Base-by-base conservation (phyloP, 2,329 filamentous ascomycete species). In the Colletotrichum tabaci region DNA sequence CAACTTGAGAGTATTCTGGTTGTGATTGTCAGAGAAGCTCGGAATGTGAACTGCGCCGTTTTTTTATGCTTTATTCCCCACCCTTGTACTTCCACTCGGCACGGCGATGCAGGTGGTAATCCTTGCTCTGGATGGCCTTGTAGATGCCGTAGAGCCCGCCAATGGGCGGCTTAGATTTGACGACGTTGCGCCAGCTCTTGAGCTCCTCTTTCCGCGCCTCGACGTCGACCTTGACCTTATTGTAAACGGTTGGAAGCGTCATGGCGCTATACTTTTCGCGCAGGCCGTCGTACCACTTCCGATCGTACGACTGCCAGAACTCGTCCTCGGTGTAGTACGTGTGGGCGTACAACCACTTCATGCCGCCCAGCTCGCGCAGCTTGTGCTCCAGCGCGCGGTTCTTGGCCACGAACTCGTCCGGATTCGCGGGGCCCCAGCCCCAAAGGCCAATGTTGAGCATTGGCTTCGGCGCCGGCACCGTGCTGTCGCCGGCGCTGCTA, bases 281-380 rank as follows among this genome's bases (percentile, higher is more conserved):
- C 75, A 94, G 82, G 1, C 77, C 83, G 42, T 93, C 87, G 79
- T 94, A 94, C 86, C 87, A 89, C 23, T 78, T 76, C 53, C 83
- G 81, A 66, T 85, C 85, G 79, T 93, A 93, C 62, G 90, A 84
- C 44, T 82, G 76, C 91, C 91, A 93, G 81, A 93, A 94, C 77
- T 93, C 89, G 0, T 87, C 83, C 77, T 93, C 88, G n/a, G 88
- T 87, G 80, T 96, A 96, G 83, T 95, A 97, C 0, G 93, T 92
- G 77, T 96, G 93, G 3, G 94, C 94, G 80, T 97, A 97, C 15
- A 97, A 84, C 92, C 94, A 96, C 84, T 97, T 97, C 84, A 93
- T 89, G 2, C 94, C 94, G 57, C 91, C 91, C 1, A 96, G 87
- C 74, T 90, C 86, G 58, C 85, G 84, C 4, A 95, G 88, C 77